These are phyloP conservation scores for Botrytis cinerea DNA, from an alignment of 2,329 filamentous ascomycete species.

Conservation along the genomic window DNA sequence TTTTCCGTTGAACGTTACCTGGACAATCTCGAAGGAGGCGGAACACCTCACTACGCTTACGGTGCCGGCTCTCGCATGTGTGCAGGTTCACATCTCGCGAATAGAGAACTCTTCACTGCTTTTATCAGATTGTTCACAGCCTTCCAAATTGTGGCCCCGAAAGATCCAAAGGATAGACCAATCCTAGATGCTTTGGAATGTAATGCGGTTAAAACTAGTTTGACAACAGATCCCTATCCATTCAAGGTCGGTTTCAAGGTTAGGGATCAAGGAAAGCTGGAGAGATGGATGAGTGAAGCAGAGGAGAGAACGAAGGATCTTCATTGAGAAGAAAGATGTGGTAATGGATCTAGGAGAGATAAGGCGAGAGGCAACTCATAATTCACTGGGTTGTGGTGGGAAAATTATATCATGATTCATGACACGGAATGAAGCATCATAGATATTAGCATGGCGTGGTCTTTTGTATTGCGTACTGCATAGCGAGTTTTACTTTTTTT, in stretches of 20 bases:
- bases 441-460: background rate
- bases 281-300: constrained; percentile 54
- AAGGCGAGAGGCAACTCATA: no score
- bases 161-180: constrained; percentile 50
- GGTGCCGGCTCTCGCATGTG: constrained; percentile 66
- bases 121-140: constrained; percentile 60
- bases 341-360: background rate
- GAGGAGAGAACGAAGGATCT: constrained; percentile 36
- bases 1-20: constrained; percentile 75
- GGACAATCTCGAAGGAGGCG: constrained; percentile 49
- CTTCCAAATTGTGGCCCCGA: constrained; percentile 55
- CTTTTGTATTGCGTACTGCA: background rate
- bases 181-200: constrained; percentile 59
- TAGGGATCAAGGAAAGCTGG: constrained; percentile 49
- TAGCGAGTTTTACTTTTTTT: background rate
- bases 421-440: background rate
- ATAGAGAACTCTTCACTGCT: constrained; percentile 62
- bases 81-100: constrained; percentile 62
- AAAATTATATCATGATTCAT: background rate
- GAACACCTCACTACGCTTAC: constrained; percentile 63
- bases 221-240: constrained; percentile 63
- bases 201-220: constrained; percentile 56
- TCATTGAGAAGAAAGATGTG: background rate
- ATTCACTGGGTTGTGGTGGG: no score
- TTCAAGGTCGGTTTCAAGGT: constrained; percentile 60